Conservation (phyloP, 1,284 basidiomycete species). For the Porogramme epimiltina region DNA sequence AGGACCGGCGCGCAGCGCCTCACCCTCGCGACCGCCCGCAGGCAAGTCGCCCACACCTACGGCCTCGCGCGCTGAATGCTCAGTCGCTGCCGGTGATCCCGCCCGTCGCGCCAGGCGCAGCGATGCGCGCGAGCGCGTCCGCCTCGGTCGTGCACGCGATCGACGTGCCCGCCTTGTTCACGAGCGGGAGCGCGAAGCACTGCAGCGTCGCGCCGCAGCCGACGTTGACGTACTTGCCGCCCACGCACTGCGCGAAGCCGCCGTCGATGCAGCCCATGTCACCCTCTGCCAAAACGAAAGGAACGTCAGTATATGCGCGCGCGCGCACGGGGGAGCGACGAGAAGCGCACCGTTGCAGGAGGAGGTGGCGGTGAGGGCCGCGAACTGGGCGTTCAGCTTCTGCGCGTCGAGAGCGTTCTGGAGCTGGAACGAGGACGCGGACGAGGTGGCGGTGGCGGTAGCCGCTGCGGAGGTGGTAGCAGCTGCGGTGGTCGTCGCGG, state of each 20-base stretch:
- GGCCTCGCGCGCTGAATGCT: background rate
- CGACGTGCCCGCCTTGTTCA: slow-evolving; percentile 50
- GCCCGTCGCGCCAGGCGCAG: slow-evolving; percentile 44
- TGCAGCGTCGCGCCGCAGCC: slow-evolving; percentile 40
- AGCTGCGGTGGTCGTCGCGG: slow-evolving; percentile 25
- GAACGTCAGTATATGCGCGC: background rate
- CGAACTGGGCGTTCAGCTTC: slow-evolving; percentile 49
- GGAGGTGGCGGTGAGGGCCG: slow-evolving; percentile 38
- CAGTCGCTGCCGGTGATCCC: slow-evolving; percentile 29
- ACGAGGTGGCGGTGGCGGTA: slow-evolving; percentile 4
- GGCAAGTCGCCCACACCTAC: no score
- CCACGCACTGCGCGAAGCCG: slow-evolving; percentile 41
- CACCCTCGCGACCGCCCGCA: no score
- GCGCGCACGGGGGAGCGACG: background rate
- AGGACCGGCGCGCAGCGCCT: no score
- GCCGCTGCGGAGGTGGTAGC: slow-evolving; percentile 24
- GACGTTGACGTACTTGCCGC: slow-evolving; percentile 37
- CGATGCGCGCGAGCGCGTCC: slow-evolving; percentile 45
- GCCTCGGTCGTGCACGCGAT: slow-evolving; percentile 45
- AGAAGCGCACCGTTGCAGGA: slow-evolving; percentile 36
- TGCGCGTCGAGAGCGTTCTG: slow-evolving; percentile 52
- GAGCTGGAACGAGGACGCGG: slow-evolving; percentile 30
- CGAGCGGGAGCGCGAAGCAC: slow-evolving; percentile 56
- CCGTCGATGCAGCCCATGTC: slow-evolving; percentile 45
- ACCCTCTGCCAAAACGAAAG: slow-evolving; percentile 32